phyloP scores from a whole-genome alignment of 306 rosid species.

The Cicer yamashitae region DNA sequence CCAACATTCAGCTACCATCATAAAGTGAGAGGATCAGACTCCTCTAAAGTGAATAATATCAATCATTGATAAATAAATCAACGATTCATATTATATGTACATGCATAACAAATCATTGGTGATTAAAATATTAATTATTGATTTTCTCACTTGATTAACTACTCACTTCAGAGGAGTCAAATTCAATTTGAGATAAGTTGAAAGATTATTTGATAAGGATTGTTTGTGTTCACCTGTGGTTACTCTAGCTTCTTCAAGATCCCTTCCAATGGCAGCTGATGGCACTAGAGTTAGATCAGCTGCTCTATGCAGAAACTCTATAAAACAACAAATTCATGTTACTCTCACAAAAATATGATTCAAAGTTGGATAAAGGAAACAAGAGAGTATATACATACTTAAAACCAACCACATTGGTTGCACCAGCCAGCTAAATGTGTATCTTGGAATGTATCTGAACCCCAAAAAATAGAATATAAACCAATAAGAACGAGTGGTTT shows the following conservation, averaged over 20 bases:
- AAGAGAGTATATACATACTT: conserved; percentile 63
- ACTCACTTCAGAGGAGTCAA: too few relatives aligned
- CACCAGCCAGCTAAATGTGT: conserved; percentile 99
- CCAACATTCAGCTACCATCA: not conserved
- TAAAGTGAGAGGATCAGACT: not conserved
- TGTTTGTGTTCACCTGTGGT: conserved; percentile 69
- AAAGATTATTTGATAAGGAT: conserved; percentile 18
- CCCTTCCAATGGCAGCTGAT: conserved; percentile 87
- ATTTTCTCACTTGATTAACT: too few relatives aligned
- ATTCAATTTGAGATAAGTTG: not conserved
- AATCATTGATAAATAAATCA: too few relatives aligned
- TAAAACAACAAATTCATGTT: conserved; percentile 44
- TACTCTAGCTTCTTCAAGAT: conserved; percentile 77
- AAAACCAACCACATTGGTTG: conserved; percentile 95
- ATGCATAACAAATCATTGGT: too few relatives aligned
- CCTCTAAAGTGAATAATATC: too few relatives aligned
- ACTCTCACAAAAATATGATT: conserved; percentile 26
- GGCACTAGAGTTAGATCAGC: conserved; percentile 97
- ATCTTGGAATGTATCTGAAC: conserved; percentile 95
- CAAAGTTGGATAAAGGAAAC: conserved; percentile 4
- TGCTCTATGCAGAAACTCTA: conserved; percentile 91
- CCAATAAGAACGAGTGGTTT: conserved; percentile 23
- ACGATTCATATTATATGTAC: too few relatives aligned
- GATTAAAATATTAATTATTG: too few relatives aligned
- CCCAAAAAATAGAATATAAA: conserved; percentile 32